These are phyloP conservation scores for Yarrowia divulgata DNA, from an alignment of 805 yeast species.

Conservation along the genomic window DNA sequence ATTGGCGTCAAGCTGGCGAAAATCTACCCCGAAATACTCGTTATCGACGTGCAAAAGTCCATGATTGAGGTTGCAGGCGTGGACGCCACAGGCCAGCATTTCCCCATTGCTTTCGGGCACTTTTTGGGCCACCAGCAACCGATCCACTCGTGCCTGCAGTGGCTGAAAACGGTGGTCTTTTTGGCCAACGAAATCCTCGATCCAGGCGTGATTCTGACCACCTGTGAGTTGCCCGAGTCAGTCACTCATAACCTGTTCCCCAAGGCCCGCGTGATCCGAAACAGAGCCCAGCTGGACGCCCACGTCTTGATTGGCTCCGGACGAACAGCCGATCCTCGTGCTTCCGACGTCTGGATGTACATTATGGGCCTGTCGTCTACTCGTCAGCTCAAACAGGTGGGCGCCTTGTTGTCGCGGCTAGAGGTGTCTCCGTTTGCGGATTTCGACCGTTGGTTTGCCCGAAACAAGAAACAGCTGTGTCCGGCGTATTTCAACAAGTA, in stretches of 20 bases:
- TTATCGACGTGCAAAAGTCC: not conserved
- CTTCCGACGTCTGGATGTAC: not conserved
- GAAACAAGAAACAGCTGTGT: not conserved
- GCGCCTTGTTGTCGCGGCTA: not conserved
- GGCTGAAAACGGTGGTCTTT: not conserved
- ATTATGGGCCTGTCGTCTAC: not conserved
- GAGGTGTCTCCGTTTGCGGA: not conserved
- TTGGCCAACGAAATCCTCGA: not conserved
- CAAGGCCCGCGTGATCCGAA: not conserved
- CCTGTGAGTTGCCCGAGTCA: not conserved
- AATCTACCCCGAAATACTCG: not conserved
- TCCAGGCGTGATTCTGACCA: not conserved
- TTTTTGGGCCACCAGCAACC: not conserved
- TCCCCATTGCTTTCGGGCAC: slow-evolving; percentile 1
- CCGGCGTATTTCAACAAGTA: not conserved
- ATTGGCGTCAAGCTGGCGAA: slow-evolving; percentile 10
- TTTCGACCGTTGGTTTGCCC: not conserved
- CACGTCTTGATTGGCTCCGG: not conserved
- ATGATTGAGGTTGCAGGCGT: slow-evolving; percentile 10
- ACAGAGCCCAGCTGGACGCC: not conserved
- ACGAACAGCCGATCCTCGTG: not conserved
- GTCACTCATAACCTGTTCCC: not conserved
- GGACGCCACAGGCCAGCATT: not conserved
- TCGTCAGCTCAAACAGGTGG: not conserved
- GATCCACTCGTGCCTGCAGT: not conserved